These are phyloP conservation scores for Lodderomyces metapsilosis DNA, from an alignment of 1,139 yeast species.

Conservation along the genomic window DNA sequence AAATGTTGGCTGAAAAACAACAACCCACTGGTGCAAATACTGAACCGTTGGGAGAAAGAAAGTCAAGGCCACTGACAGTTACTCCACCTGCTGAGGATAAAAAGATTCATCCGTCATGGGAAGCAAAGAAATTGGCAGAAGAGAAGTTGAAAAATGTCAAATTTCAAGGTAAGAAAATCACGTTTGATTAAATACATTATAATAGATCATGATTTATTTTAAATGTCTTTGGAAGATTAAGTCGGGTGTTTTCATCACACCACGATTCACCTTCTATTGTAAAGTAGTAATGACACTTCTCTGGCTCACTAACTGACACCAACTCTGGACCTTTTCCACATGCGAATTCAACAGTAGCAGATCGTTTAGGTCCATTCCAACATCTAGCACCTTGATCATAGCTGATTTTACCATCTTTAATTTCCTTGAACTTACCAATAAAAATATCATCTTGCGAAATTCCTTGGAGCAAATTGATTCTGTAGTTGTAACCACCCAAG, in stretches of 20 bases:
- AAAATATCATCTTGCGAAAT: slow-evolving; percentile 59
- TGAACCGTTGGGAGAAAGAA: slow-evolving; percentile 41
- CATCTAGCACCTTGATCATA: slow-evolving; percentile 76
- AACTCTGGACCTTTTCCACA: slow-evolving; percentile 67
- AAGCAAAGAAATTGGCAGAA: slow-evolving; percentile 74
- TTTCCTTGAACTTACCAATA: slow-evolving; percentile 52
- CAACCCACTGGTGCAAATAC: slow-evolving; percentile 39
- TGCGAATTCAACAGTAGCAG: slow-evolving; percentile 59
- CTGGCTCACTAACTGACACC: slow-evolving; percentile 76
- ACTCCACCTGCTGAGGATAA: slow-evolving; percentile 14
- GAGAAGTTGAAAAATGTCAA: slow-evolving; percentile 62
- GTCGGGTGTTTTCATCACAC: slow-evolving; percentile 45
- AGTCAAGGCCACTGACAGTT: slow-evolving; percentile 12
- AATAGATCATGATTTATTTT: slow-evolving; percentile 26
- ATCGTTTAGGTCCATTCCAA: slow-evolving; percentile 92
- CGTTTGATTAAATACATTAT: slow-evolving; percentile 46
- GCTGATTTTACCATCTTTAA: slow-evolving; percentile 32
- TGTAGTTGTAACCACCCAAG: slow-evolving; percentile 71
- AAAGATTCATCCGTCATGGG: slow-evolving; percentile 91
- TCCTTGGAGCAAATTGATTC: slow-evolving; percentile 56
- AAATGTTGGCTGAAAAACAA: slow-evolving; percentile 27
- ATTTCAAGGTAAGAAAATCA: slow-evolving; percentile 82
- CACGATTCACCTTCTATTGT: slow-evolving; percentile 68
- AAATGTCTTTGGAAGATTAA: slow-evolving; percentile 26
- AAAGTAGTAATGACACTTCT: slow-evolving; percentile 77